These are phyloP conservation scores for Plasmodium malariae DNA, from an alignment of 169 alveolate genomes.

Conservation along the genomic window DNA sequence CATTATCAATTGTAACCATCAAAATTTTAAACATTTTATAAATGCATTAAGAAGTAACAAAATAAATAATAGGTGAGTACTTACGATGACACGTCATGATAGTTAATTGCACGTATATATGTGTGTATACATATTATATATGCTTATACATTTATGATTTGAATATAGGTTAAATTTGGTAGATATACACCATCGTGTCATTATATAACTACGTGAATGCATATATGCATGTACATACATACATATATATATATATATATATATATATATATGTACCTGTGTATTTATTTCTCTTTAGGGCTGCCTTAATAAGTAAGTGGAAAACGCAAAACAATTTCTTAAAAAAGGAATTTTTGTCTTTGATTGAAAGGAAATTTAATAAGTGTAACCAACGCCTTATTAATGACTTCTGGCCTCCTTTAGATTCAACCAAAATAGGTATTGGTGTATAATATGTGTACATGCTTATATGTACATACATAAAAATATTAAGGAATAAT, in stretches of 20 bases:
- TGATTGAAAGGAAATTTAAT: conserved; percentile 39
- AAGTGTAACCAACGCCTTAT: conserved; percentile 12
- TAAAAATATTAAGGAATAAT: too few species aligned
- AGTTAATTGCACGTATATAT: neutral
- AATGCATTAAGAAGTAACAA: conserved; percentile 27
- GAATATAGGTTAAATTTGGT: too few species aligned
- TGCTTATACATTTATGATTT: too few species aligned
- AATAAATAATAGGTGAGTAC: conserved; percentile 47
- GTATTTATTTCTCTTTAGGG: conserved; percentile 29
- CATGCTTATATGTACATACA: neutral
- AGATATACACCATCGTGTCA: neutral
- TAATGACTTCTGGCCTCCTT: conserved; percentile 61
- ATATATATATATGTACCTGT: conserved; percentile 10
- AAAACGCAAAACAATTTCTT: conserved; percentile 21
- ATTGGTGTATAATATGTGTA: neutral
- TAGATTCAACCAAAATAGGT: conserved; percentile 7
- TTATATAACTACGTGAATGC: neutral
- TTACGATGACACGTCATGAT: neutral
- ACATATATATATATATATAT: neutral
- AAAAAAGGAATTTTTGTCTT: conserved; percentile 54
- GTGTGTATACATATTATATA: neutral
- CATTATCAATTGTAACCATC: conserved; percentile 34
- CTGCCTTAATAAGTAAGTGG: conserved; percentile 61
- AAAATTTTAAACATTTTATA: conserved; percentile 38
- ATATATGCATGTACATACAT: neutral